Conservation (phyloP, 495 filamentous ascomycete species). For the Oidiodendron maius region DNA sequence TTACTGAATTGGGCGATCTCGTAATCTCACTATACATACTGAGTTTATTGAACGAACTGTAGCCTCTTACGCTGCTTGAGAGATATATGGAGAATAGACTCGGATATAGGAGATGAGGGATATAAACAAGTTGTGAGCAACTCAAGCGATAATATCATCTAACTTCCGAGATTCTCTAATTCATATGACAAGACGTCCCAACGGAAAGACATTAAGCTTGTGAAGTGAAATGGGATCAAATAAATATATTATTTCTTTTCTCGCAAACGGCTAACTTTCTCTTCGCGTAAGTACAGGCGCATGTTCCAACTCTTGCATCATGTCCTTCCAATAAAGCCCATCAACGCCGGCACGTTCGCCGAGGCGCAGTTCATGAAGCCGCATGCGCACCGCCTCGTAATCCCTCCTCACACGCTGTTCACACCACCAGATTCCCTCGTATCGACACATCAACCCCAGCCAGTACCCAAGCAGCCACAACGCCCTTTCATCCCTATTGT, state of each 20-base stretch:
- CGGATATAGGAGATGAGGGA: background rate
- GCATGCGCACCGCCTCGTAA: constrained; percentile 9
- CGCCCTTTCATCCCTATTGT: constrained; percentile 11
- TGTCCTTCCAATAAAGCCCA: constrained; percentile 10
- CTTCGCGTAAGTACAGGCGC: constrained; percentile 6
- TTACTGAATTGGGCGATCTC: background rate
- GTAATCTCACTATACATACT: constrained; percentile 5
- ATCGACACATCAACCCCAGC: constrained; percentile 17
- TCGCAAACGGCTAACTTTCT: constrained; percentile 2
- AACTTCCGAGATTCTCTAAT: constrained; percentile 5
- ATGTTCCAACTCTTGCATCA: constrained; percentile 12
- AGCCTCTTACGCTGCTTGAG: background rate
- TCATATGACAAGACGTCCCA: background rate
- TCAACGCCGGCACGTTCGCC: constrained; percentile 9
- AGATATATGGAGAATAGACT: background rate
- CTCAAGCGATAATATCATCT: constrained; percentile 3
- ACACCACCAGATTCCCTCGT: constrained; percentile 15
- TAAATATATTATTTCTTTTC: constrained; percentile 5
- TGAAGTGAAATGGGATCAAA: constrained; percentile 1
- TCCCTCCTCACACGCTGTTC: constrained; percentile 10
- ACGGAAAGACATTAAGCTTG: constrained; percentile 5
- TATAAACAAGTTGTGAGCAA: constrained; percentile 4
- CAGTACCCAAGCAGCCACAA: constrained; percentile 16
- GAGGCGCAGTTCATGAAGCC: constrained; percentile 12
- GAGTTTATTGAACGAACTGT: constrained; percentile 1